Evolutionary conservation across 805 yeast species (phyloP), one percentile per base, ranked within the genome.

Genomic region (Torulaspora delbrueckii): DNA sequence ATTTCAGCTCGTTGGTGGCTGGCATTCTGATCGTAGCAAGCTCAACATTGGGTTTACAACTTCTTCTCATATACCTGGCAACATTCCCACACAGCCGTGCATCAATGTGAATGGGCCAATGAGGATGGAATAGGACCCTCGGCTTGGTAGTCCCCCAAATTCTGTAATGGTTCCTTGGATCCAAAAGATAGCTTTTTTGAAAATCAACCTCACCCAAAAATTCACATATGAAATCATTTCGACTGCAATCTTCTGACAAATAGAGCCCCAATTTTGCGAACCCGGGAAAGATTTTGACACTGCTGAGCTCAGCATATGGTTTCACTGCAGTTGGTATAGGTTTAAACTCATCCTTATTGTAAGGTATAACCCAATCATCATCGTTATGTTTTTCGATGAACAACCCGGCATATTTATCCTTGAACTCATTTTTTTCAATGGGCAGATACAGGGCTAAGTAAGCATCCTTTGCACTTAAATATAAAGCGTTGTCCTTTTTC

Each of bases 81-180:
- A 75, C 73, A 54, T 87, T 86, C 0, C 97, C 98, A 0, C 96
- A 96, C 34, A 81, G 76, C 48, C 96, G 74, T n/a, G 89, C 77
- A 64, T 90, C 96, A 13, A 90, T 68, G 3, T 76, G 82, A n/a
- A 89, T 55, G 0, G 84, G 82, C 42, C 81, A 63, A n/a, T 69
- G 65, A 0, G 81, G 74, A 43, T 80, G 78, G 52, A 81, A 78
- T 8, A 76, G 54, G 0, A 79, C 84, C 37, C 75, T 74, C 3
- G 83, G 83, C 51, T 72, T 71, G 34, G 79, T 82, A 47, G 83
- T 82, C 5, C 83, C 96, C 82, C 81, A 80, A 13, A 76, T 60
- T 53, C 79, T 65, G 65, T 88, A 91, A 60, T 89, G 96, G 64
- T 90, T 91, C 45, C 79, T 71, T 22, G 79, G 73, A 55, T 87